These are phyloP conservation scores for Aspergillus pseudonomiae DNA, from an alignment of 2,329 filamentous ascomycete genomes.

Conservation along the genomic window DNA sequence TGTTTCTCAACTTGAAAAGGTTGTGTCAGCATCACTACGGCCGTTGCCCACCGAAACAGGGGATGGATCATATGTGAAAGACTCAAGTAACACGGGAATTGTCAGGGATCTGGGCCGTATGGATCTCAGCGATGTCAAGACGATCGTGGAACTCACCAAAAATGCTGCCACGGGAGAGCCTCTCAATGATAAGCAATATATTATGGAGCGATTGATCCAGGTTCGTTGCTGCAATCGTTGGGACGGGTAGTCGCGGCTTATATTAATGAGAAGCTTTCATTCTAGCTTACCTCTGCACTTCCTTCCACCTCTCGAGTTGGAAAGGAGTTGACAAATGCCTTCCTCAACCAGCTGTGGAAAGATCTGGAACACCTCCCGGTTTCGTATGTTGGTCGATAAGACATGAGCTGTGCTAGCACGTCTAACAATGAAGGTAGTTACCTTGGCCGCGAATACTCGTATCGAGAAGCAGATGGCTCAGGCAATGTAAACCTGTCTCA, in stretches of 20 bases:
- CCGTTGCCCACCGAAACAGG: slow-evolving; percentile 47
- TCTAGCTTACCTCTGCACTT: slow-evolving; percentile 41
- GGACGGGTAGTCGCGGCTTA: neutral
- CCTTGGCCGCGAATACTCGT: slow-evolving; percentile 39
- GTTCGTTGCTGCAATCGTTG: slow-evolving; percentile 24
- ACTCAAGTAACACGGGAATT: slow-evolving; percentile 38
- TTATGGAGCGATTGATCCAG: slow-evolving; percentile 62
- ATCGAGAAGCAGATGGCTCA: slow-evolving; percentile 44
- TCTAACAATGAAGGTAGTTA: slow-evolving; percentile 35
- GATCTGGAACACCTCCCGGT: slow-evolving; percentile 59
- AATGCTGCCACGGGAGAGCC: slow-evolving; percentile 53
- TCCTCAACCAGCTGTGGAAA: slow-evolving; percentile 58
- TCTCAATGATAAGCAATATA: slow-evolving; percentile 63
- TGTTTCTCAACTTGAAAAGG: slow-evolving; percentile 42
- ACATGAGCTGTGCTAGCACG: neutral
- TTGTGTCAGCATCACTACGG: slow-evolving; percentile 45
- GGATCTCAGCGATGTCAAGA: slow-evolving; percentile 49
- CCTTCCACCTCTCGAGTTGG: slow-evolving; percentile 39
- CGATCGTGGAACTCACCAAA: slow-evolving; percentile 44
- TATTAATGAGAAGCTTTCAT: slow-evolving; percentile 5
- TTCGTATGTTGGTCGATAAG: slow-evolving; percentile 40
- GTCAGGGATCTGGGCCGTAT: slow-evolving; percentile 52
- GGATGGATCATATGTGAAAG: slow-evolving; percentile 44
- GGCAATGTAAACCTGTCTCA: slow-evolving; percentile 38
- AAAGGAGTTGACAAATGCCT: slow-evolving; percentile 50